These are phyloP conservation scores for Pichia sporocuriosa DNA, from an alignment of 805 yeast species.

Conservation along the genomic window DNA sequence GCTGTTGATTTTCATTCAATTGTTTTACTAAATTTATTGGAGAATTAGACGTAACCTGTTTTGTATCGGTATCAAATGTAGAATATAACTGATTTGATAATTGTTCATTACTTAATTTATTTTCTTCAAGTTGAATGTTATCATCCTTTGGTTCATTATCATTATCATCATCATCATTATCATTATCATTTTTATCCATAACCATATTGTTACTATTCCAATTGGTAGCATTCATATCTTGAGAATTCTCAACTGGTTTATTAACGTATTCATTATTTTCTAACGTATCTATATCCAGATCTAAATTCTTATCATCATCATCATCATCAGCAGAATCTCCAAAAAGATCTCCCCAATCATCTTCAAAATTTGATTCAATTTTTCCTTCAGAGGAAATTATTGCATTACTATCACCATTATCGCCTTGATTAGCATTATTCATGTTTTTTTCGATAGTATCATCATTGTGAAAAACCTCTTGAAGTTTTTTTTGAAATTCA, in stretches of 20 bases:
- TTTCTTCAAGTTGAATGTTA: too few species aligned
- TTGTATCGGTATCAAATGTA: neutral
- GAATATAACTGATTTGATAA: too few species aligned
- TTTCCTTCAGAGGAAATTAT: constrained; percentile 4
- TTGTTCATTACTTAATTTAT: too few species aligned
- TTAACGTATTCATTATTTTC: too few species aligned
- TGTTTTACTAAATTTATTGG: neutral
- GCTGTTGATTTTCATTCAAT: neutral
- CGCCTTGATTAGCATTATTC: neutral
- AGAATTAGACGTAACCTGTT: too few species aligned
- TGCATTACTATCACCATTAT: neutral
- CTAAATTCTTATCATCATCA: neutral
- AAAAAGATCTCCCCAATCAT: constrained; percentile 28
- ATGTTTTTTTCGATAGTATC: neutral
- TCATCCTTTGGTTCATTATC: constrained; percentile 13
- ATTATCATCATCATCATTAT: constrained; percentile 19
- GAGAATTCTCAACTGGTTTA: constrained; percentile 21
- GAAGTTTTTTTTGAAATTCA: neutral
- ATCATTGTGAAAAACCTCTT: neutral
- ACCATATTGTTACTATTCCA: neutral
- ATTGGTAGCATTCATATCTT: constrained; percentile 7
- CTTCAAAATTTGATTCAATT: constrained; percentile 10
- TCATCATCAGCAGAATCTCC: constrained; percentile 17
- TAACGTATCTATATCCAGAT: too few species aligned
- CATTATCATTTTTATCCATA: constrained; percentile 3